These are phyloP conservation scores for Neurospora sp. DNA, from an alignment of 495 filamentous ascomycete species.

Conservation along the genomic window DNA sequence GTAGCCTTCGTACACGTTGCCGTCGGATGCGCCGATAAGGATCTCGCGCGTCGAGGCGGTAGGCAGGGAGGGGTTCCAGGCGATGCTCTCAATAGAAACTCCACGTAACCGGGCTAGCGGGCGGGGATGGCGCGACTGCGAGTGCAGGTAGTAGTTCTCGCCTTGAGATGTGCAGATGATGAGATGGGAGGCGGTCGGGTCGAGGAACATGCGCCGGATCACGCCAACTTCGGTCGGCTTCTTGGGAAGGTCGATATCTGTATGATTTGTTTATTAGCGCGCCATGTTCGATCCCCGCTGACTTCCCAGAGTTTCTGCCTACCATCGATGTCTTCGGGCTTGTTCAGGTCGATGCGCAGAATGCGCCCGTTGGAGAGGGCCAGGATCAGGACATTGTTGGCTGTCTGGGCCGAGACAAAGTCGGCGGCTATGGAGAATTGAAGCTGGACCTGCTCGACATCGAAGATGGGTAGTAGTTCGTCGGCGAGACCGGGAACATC, in stretches of 20 bases:
- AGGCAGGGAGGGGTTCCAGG: slow-evolving; percentile 95
- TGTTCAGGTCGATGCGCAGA: slow-evolving; percentile 86
- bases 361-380: slow-evolving; percentile 83
- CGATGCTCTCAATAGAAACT: slow-evolving; percentile 76
- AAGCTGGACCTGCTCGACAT: slow-evolving; percentile 81
- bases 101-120: slow-evolving; percentile 73
- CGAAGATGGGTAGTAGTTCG: slow-evolving; percentile 74
- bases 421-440: slow-evolving; percentile 85
- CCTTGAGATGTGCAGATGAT: slow-evolving; percentile 83
- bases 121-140: slow-evolving; percentile 81
- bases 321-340: slow-evolving; percentile 94
- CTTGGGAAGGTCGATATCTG: slow-evolving; percentile 95
- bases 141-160: slow-evolving; percentile 97
- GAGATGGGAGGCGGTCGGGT: slow-evolving; percentile 90
- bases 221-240: slow-evolving; percentile 81
- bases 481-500: slow-evolving; percentile 46
- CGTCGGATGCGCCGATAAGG: slow-evolving; percentile 82
- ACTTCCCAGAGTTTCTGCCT: slow-evolving; percentile 7
- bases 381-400: slow-evolving; percentile 90
- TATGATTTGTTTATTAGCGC: neutral
- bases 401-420: slow-evolving; percentile 92
- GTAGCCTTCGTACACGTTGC: slow-evolving; percentile 90
- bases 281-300: neutral
- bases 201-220: slow-evolving; percentile 91
- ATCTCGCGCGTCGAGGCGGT: slow-evolving; percentile 93